Percentiles rank a stretch among this genome's conserved stretches.
Conservation (phyloP, 495 filamentous ascomycete genomes). For the Bryoglossum gracile region DNA sequence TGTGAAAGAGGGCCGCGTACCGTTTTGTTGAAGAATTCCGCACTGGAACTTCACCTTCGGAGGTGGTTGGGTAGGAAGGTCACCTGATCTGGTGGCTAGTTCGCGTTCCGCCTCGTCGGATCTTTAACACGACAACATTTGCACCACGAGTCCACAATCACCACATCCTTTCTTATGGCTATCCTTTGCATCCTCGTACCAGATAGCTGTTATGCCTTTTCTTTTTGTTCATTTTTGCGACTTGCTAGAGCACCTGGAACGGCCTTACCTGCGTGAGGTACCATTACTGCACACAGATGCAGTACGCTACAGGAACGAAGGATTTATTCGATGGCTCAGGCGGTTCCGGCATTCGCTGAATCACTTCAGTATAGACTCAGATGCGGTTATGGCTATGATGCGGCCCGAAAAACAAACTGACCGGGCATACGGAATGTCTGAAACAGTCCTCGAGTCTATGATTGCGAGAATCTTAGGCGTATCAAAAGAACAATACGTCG, state of each 20-base stretch:
- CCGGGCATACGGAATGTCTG: conserved; percentile 63
- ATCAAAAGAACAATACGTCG: conserved; percentile 47
- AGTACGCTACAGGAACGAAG: conserved; percentile 30
- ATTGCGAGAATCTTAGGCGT: conserved; percentile 58
- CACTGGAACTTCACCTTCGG: too few relatives aligned
- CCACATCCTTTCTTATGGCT: background rate
- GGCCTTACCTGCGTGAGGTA: conserved; percentile 26
- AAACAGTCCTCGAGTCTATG: conserved; percentile 48
- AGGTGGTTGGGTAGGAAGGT: background rate
- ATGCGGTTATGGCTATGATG: conserved; percentile 62
- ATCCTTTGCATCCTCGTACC: background rate
- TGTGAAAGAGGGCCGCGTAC: too few relatives aligned
- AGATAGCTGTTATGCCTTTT: conserved; percentile 45
- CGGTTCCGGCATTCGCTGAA: conserved; percentile 45
- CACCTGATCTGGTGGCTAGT: background rate
- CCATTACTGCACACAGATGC: conserved; percentile 27
- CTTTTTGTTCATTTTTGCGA: conserved; percentile 54
- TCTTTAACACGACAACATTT: background rate
- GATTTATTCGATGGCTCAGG: conserved; percentile 51
- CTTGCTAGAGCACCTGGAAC: conserved; percentile 48
- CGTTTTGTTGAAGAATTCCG: too few relatives aligned
- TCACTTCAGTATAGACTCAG: conserved; percentile 41
- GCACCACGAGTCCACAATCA: background rate
- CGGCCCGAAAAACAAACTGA: conserved; percentile 69
- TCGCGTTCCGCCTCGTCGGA: background rate